phyloP scores from a whole-genome alignment of 2,329 filamentous ascomycete genomes.

The Trichothecium roseum region DNA sequence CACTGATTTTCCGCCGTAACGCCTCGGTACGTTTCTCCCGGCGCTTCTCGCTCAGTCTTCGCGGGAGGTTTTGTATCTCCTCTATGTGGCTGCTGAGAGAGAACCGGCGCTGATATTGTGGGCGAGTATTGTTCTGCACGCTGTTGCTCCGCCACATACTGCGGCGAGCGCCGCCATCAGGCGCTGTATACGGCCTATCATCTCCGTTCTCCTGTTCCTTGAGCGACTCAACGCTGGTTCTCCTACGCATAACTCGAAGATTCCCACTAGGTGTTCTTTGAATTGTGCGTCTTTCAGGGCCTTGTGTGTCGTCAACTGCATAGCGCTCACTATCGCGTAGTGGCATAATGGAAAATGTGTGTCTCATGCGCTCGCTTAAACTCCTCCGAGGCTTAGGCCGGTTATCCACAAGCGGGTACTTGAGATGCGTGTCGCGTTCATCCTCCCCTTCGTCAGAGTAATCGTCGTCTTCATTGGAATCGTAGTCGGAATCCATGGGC shows the following conservation, averaged over 20 bases:
- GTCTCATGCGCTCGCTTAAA: conserved; percentile 42
- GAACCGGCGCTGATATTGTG: conserved; percentile 18
- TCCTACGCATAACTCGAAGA: conserved; percentile 45
- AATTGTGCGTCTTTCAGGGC: conserved; percentile 45
- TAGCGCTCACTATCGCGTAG: conserved; percentile 27
- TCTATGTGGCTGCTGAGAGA: conserved; percentile 38
- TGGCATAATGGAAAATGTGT: conserved; percentile 52
- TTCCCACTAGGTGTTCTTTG: conserved; percentile 49
- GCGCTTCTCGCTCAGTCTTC: conserved; percentile 45
- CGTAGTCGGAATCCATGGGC: conserved; percentile 20
- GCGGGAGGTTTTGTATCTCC: conserved; percentile 41
- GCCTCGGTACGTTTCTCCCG: conserved; percentile 49
- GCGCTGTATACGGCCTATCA: conserved; percentile 24
- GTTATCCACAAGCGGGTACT: conserved; percentile 39
- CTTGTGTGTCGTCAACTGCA: conserved; percentile 19
- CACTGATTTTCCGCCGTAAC: conserved; percentile 49
- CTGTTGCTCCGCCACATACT: conserved; percentile 22
- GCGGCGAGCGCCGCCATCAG: conserved; percentile 10
- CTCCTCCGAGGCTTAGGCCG: conserved; percentile 36
- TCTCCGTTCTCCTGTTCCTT: conserved; percentile 11
- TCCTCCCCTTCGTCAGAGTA: conserved; percentile 20
- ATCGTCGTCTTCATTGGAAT: conserved; percentile 18
- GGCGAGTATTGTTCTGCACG: conserved; percentile 12
- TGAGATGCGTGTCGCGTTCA: conserved; percentile 25
- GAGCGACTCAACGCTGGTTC: conserved; percentile 36